Percentiles rank a stretch among this genome's conserved stretches.
Conservation (phyloP, 768 basidiomycete genomes). For the Cystobasidium onofrii region DNA sequence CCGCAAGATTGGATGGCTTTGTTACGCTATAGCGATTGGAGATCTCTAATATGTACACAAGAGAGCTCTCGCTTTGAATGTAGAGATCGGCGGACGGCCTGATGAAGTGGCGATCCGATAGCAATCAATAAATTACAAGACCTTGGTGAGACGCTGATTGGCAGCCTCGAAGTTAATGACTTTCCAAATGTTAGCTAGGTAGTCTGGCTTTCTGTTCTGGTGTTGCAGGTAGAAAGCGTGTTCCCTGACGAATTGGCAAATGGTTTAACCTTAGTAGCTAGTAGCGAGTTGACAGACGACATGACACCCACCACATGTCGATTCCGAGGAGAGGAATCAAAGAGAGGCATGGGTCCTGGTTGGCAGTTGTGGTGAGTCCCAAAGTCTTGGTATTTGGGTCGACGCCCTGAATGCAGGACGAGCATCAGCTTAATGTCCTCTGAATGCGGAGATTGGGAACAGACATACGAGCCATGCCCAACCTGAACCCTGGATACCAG, state of each 20-base stretch:
- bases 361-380: conserved; percentile 57
- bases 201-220: conserved; percentile 85
- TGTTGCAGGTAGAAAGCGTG: conserved; percentile 25
- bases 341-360: conserved; percentile 82
- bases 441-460: neutral
- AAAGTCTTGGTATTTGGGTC: conserved; percentile 29
- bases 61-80: neutral
- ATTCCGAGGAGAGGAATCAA: conserved; percentile 88
- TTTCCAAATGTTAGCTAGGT: conserved; percentile 84
- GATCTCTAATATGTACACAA: neutral
- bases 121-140: neutral
- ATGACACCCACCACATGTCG: conserved; percentile 94
- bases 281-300: no score
- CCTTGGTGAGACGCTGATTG: conserved; percentile 47
- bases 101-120: neutral
- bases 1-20: no score
- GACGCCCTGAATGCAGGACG: conserved; percentile 26
- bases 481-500: conserved; percentile 88
- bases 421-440: conserved; percentile 50
- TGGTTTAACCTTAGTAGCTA: no score
- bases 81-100: no score
- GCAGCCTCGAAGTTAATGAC: conserved; percentile 95
- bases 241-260: no score
- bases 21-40: neutral
- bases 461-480: conserved; percentile 82